Percentiles rank a stretch among this genome's conserved stretches.
These are phyloP conservation scores for Lepraria neglecta DNA, from an alignment of 495 filamentous ascomycete genomes.

Conservation along the genomic window DNA sequence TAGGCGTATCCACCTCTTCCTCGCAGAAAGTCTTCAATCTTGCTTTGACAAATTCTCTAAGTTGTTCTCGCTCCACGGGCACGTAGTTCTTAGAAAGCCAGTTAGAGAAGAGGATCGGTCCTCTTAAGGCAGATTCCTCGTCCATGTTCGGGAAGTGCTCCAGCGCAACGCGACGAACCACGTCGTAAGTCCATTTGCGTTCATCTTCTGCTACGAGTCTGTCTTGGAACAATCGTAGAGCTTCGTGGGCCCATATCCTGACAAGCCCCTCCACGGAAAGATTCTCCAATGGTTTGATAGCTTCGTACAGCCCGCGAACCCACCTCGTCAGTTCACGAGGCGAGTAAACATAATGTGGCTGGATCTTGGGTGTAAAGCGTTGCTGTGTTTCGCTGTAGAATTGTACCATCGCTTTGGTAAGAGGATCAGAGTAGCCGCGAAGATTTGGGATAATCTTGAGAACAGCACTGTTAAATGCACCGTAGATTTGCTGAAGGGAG, in stretches of 20 bases:
- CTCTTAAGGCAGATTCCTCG: constrained; percentile 77
- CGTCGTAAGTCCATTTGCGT: constrained; percentile 87
- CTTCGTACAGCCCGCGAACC: constrained; percentile 95
- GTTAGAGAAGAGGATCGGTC: constrained; percentile 95
- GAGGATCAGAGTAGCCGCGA: constrained; percentile 86
- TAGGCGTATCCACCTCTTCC: constrained; percentile 95
- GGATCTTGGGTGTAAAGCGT: constrained; percentile 89
- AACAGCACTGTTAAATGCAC: constrained; percentile 93
- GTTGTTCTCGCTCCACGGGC: constrained; percentile 85
- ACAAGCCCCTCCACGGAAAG: constrained; percentile 87
- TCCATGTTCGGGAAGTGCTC: constrained; percentile 92
- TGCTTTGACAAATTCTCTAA: constrained; percentile 96
- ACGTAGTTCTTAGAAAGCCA: constrained; percentile 99
- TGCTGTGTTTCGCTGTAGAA: constrained; percentile 92
- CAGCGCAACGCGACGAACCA: constrained; percentile 73
- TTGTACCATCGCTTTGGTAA: constrained; percentile 97
- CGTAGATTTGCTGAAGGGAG: constrained; percentile 93
- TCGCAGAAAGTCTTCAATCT: constrained; percentile 97
- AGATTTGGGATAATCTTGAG: constrained; percentile 94
- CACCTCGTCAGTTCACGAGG: constrained; percentile 95
- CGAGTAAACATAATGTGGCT: constrained; percentile 98
- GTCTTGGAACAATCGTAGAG: constrained; percentile 92
- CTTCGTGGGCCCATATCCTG: constrained; percentile 97
- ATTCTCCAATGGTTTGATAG: constrained; percentile 83
- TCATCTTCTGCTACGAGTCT: constrained; percentile 90